phyloP scores from a whole-genome alignment of 306 rosid species.

The Gastrolobium bilobum region DNA sequence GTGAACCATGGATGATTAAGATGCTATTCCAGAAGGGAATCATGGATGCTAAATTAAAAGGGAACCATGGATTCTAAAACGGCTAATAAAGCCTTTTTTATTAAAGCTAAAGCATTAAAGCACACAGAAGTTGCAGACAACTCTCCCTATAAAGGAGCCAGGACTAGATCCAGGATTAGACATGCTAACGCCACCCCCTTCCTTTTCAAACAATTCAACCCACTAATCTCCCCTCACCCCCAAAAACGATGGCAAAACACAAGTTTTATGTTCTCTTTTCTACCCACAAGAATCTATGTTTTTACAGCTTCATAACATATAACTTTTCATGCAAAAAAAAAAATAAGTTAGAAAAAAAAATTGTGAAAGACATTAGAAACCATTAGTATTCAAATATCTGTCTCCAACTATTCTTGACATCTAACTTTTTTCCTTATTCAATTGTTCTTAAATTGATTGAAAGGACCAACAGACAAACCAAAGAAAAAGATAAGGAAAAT shows the following conservation, averaged over 20 bases:
- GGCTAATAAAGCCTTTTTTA: not conserved
- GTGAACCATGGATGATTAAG: not conserved
- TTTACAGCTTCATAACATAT: not conserved
- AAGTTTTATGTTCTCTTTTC: not conserved
- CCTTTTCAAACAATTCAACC: not conserved
- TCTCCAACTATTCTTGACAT: not conserved
- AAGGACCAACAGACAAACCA: constrained; percentile 1
- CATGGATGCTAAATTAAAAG: not conserved
- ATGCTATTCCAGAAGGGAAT: not conserved
- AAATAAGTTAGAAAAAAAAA: not conserved
- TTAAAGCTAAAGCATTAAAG: not conserved
- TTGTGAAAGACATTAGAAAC: not conserved
- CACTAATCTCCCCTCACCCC: not conserved
- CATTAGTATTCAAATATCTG: no score
- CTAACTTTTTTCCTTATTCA: not conserved
- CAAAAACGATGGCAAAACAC: not conserved
- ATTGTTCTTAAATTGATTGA: not conserved
- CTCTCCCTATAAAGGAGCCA: not conserved
- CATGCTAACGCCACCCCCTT: no score
- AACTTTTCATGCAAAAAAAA: not conserved
- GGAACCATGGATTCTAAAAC: not conserved
- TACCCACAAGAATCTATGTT: not conserved
- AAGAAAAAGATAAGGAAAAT: not conserved
- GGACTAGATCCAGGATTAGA: not conserved
- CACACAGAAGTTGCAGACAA: not conserved